Conservation (phyloP, 306 rosid genomes). For the Sicyos baderoa region DNA sequence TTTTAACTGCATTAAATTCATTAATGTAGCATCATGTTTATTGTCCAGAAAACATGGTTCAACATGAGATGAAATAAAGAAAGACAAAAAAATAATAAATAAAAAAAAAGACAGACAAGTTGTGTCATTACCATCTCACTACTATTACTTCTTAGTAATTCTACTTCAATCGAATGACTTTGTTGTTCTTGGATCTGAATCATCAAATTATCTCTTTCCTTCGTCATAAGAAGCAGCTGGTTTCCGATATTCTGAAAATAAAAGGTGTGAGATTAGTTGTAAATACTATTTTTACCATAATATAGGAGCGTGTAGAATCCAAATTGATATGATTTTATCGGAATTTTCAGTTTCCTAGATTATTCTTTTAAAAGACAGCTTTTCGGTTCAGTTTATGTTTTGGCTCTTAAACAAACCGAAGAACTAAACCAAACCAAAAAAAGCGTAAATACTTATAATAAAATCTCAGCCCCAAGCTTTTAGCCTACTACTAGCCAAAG, state of each 20-base stretch:
- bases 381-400: background rate
- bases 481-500: background rate
- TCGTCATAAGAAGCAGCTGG: slow-evolving; percentile 32
- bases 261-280: background rate
- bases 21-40: slow-evolving; percentile 1
- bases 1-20: slow-evolving; percentile 34
- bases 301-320: background rate
- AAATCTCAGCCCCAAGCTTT: background rate
- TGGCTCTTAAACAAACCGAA: background rate
- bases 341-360: background rate
- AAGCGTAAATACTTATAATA: background rate
- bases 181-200: slow-evolving; percentile 45
- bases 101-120: slow-evolving; percentile 19
- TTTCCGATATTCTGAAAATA: slow-evolving; percentile 39
- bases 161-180: slow-evolving; percentile 37
- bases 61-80: slow-evolving; percentile 18
- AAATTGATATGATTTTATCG: background rate
- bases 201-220: slow-evolving; percentile 49
- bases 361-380: background rate
- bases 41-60: slow-evolving; percentile 3
- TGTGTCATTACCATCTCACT: slow-evolving; percentile 31
- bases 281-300: background rate
- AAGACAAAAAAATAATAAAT: no score
- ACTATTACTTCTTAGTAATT: slow-evolving; percentile 30
- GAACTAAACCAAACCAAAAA: background rate